Evolutionary conservation across 176 grass and related monocot species (phyloP), one percentile per base, ranked within the genome.

Genomic region (Juncus inflexus): DNA sequence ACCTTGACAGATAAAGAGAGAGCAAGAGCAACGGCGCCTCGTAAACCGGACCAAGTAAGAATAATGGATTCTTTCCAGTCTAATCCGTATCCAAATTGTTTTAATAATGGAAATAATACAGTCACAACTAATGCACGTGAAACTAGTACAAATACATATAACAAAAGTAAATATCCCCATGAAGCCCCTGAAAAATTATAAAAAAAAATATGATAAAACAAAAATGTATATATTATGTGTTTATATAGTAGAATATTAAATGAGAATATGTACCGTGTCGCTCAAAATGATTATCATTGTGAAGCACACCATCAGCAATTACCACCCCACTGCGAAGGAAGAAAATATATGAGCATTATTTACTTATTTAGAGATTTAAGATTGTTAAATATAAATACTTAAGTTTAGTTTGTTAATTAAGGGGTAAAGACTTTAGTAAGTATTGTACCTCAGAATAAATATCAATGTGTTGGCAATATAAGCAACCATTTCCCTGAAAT

Each of bases 361-460:
- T 12, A 58, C 59, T 59, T 60, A 12, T 42, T 57, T 12, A 58
- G 63, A 56, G 40, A 49, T 51, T 47, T 67, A 51, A 56, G 51
- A 77, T 11, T 11, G 6, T 35, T 68, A 40, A 67, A 66, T 65
- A 58, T 15, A 58, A 56, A 3, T 50, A 36, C 36, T 53, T 57
- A 36, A 68, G 54, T 50, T 61, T 61, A 61, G 12, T 42, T 60
- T 7, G 42, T 35, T 60, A 56, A 58, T 60, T 40, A 60, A 59
- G 66, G 36, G 45, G 38, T 52, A 54, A 52, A 65, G 47, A 19
- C 52, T 28, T 37, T 73, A 61, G 74, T 5, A 12, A 64, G 49
- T 91, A n/a, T n/a, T n/a, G n/a, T n/a, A 97, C 92, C 92, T 97
- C 74, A 97, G 66, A 72, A 97, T 97, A 84, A 97, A 97, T 71